These are phyloP conservation scores for Flaveria ramosissima DNA, from an alignment of 129 eudicot genomes.

Conservation along the genomic window DNA sequence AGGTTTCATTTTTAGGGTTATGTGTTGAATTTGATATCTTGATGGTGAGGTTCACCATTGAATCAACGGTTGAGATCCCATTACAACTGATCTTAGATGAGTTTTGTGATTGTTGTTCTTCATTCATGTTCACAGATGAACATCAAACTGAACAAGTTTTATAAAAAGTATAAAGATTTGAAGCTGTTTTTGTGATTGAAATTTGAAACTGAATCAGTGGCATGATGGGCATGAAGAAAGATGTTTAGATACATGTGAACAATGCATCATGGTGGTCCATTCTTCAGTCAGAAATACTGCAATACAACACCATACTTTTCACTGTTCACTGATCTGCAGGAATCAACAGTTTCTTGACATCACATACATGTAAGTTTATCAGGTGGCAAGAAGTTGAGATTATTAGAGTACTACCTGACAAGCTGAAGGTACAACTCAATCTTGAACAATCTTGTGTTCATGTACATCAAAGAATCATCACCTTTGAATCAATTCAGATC, in stretches of 20 bases:
- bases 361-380: slow-evolving; percentile 20
- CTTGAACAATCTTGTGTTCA: slow-evolving; percentile 18
- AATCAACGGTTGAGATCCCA: slow-evolving; percentile 46
- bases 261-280: slow-evolving; percentile 57
- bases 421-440: slow-evolving; percentile 26
- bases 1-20: slow-evolving; percentile 44
- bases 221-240: slow-evolving; percentile 40
- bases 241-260: slow-evolving; percentile 35
- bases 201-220: slow-evolving; percentile 14
- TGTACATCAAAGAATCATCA: slow-evolving; percentile 28
- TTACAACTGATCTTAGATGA: slow-evolving; percentile 14
- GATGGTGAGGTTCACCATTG: slow-evolving; percentile 56
- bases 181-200: slow-evolving; percentile 26
- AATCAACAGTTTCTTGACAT: slow-evolving; percentile 33
- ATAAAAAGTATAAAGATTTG: slow-evolving; percentile 18
- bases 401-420: slow-evolving; percentile 23
- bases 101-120: slow-evolving; percentile 34
- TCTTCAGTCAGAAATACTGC: slow-evolving; percentile 19
- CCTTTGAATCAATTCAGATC: slow-evolving; percentile 34
- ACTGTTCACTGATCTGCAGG: slow-evolving; percentile 26
- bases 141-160: background rate
- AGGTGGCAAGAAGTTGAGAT: slow-evolving; percentile 22
- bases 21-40: slow-evolving; percentile 52
- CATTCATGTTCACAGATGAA: slow-evolving; percentile 33
- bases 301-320: slow-evolving; percentile 43